These are phyloP conservation scores for Fusarium citri DNA, from an alignment of 2,329 filamentous ascomycete genomes.

Conservation along the genomic window DNA sequence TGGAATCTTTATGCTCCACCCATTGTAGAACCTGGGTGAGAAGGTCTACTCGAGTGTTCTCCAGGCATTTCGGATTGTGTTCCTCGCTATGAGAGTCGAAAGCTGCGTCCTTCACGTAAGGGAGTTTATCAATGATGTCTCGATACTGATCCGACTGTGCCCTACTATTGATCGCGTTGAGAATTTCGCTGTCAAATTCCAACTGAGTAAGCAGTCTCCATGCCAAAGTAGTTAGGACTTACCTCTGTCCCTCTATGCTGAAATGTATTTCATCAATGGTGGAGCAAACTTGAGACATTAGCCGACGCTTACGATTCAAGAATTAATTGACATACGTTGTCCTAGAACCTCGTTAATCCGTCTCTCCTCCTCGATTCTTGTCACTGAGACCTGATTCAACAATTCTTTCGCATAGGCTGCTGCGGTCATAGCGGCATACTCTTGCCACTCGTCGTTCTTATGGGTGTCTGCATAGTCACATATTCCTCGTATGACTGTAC, in stretches of 20 bases:
- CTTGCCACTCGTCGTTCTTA: constrained; percentile 8
- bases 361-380: not conserved
- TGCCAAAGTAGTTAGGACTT: fast-evolving
- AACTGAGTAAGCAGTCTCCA: not conserved
- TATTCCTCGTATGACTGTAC: constrained; percentile 52
- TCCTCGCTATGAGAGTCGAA: not conserved
- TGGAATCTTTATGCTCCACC: not conserved
- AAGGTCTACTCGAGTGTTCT: not conserved
- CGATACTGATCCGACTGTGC: not conserved
- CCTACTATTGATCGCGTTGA: not conserved
- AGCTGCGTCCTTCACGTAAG: not conserved
- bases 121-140: not conserved
- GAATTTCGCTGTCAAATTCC: not conserved
- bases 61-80: not conserved
- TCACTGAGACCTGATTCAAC: fast-evolving
- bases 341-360: not conserved
- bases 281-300: not conserved
- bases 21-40: not conserved
- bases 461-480: constrained; percentile 55
- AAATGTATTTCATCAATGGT: not conserved
- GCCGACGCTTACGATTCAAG: not conserved
- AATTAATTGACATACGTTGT: not conserved
- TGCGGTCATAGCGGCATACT: not conserved
- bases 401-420: not conserved
- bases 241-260: not conserved